Conservation (phyloP, 2,329 filamentous ascomycete genomes). For the Monosporascus ibericus region DNA sequence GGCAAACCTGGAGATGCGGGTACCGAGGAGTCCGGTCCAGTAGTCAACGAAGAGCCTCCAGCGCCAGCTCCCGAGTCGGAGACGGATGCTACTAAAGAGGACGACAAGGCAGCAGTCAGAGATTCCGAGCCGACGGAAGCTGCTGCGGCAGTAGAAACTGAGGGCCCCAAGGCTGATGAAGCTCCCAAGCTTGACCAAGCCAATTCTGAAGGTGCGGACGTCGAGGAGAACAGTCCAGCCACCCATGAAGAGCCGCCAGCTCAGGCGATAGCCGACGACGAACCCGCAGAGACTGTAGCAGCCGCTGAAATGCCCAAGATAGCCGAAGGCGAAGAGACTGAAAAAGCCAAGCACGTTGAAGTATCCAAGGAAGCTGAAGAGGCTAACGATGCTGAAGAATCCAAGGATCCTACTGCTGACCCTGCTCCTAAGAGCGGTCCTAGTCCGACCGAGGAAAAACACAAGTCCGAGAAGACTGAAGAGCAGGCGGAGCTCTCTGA, state of each 20-base stretch:
- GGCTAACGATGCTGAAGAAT: neutral
- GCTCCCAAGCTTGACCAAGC: neutral
- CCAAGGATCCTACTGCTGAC: neutral
- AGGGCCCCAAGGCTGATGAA: neutral
- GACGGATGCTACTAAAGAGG: neutral
- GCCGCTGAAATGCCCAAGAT: neutral
- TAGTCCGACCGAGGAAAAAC: neutral
- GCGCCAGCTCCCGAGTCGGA: neutral
- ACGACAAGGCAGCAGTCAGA: neutral
- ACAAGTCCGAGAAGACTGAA: neutral
- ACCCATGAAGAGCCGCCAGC: conserved; percentile 1
- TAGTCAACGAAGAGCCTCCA: neutral
- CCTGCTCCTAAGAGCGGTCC: neutral
- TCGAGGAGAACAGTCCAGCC: neutral
- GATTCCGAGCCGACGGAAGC: conserved; percentile 1
- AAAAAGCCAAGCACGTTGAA: neutral
- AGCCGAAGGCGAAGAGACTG: neutral
- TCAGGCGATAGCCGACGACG: neutral
- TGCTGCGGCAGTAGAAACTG: neutral
- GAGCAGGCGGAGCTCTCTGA: neutral
- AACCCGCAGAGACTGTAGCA: neutral
- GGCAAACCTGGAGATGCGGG: neutral
- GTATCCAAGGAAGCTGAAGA: neutral
- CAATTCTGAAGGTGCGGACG: conserved; percentile 5
- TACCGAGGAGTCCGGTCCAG: neutral